phyloP scores from a whole-genome alignment of 257 asterid species.

The Rhazya stricta region DNA sequence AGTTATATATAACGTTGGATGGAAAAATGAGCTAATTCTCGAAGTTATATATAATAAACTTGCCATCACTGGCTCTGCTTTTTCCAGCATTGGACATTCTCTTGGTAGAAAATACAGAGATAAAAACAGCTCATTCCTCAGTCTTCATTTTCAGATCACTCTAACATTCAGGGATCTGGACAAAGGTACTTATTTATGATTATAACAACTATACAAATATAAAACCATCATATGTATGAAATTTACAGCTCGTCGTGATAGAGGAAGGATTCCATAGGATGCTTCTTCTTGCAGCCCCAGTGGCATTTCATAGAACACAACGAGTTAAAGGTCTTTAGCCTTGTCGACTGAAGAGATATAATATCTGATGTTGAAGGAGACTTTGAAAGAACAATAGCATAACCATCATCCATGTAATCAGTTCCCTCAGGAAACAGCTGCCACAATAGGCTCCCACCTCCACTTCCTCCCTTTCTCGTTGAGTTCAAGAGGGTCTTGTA shows the following conservation, averaged over 20 bases:
- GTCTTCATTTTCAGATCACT: neutral
- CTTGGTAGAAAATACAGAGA: neutral
- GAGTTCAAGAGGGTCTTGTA: slow-evolving; percentile 60
- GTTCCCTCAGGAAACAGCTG: slow-evolving; percentile 90
- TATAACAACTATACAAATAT: neutral
- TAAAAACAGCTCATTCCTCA: neutral
- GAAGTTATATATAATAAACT: too few species aligned
- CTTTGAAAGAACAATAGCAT: slow-evolving; percentile 71
- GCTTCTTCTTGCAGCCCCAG: slow-evolving; percentile 88
- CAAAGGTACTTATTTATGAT: neutral
- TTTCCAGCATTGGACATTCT: neutral
- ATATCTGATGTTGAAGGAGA: slow-evolving; percentile 47
- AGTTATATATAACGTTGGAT: too few species aligned
- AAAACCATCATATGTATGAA: neutral
- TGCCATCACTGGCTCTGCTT: neutral
- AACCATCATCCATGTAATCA: slow-evolving; percentile 92
- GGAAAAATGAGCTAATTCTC: too few species aligned
- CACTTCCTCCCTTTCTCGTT: slow-evolving; percentile 67
- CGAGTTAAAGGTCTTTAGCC: slow-evolving; percentile 55
- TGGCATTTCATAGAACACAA: slow-evolving; percentile 63
- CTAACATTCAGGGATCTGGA: neutral
- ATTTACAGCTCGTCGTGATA: slow-evolving; percentile 51
- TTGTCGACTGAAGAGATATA: slow-evolving; percentile 60
- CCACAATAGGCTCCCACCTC: slow-evolving; percentile 79
- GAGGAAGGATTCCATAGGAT: slow-evolving; percentile 27